These are phyloP conservation scores for Gilbertella persicaria DNA, from an alignment of 371 early-diverging fungal species.

Conservation along the genomic window DNA sequence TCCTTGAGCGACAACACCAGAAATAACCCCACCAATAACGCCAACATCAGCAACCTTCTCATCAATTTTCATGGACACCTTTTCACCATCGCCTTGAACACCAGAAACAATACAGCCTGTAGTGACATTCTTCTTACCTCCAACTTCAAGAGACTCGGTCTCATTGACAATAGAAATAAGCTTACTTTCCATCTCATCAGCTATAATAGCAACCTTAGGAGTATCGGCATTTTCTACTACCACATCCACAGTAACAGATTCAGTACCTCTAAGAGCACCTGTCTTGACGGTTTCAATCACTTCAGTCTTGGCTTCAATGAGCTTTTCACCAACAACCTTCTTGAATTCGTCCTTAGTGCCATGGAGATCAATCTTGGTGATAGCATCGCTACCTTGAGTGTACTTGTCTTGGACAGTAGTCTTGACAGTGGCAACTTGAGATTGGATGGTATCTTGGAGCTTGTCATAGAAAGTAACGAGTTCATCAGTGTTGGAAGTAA, in stretches of 20 bases:
- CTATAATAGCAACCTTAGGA: not conserved
- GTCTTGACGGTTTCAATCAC: not conserved
- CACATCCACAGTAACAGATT: not conserved
- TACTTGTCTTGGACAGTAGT: constrained; percentile 2
- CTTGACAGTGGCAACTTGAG: constrained; percentile 3
- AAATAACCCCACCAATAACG: not conserved
- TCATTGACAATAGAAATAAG: not conserved
- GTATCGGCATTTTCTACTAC: not conserved
- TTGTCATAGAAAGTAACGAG: constrained; percentile 1
- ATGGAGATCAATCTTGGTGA: not conserved
- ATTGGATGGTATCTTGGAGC: constrained; percentile 1
- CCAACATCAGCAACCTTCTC: not conserved
- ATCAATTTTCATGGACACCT: not conserved
- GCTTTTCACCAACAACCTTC: not conserved
- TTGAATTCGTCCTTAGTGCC: not conserved
- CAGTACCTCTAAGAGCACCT: not conserved
- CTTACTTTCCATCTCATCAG: not conserved
- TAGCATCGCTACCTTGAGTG: not conserved
- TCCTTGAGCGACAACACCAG: not conserved
- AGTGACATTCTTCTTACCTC: not conserved
- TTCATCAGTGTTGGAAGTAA: not conserved
- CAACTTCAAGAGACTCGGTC: not conserved
- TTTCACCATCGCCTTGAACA: not conserved
- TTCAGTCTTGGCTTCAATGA: not conserved
- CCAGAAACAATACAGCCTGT: not conserved